Conservation (phyloP, 1,284 basidiomycete genomes). For the Ceraceosorus bombacis region DNA sequence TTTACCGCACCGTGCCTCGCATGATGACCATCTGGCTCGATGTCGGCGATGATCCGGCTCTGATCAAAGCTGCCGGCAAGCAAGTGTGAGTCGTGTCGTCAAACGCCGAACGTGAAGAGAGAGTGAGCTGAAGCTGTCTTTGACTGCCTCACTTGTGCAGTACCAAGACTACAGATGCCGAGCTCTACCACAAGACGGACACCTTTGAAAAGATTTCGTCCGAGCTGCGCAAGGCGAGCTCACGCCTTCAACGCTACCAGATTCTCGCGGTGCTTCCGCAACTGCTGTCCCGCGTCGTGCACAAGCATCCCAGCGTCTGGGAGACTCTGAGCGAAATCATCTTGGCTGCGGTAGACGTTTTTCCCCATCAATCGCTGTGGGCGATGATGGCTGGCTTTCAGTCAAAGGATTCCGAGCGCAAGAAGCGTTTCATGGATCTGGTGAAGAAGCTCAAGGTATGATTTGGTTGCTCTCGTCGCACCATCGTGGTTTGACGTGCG, state of each 20-base stretch:
- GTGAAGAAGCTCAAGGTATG: constrained; percentile 61
- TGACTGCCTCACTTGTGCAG: not conserved
- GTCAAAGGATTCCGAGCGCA: constrained; percentile 65
- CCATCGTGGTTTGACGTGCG: no score
- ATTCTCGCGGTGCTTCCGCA: constrained; percentile 97
- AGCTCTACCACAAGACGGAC: constrained; percentile 23
- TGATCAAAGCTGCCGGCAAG: constrained; percentile 28
- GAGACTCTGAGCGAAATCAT: constrained; percentile 65
- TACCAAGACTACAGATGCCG: constrained; percentile 3
- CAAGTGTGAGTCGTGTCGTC: constrained; percentile 11
- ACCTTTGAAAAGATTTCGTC: constrained; percentile 36
- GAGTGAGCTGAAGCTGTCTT: not conserved
- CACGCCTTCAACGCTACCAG: constrained; percentile 63
- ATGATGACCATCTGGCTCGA: constrained; percentile 94
- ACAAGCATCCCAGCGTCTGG: constrained; percentile 65
- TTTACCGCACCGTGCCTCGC: constrained; percentile 90
- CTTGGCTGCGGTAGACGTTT: constrained; percentile 64
- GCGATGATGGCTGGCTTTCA: constrained; percentile 80
- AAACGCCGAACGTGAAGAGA: constrained; percentile 5
- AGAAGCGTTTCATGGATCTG: constrained; percentile 60
- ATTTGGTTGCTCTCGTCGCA: not conserved
- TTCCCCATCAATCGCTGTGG: constrained; percentile 90
- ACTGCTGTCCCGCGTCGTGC: constrained; percentile 87
- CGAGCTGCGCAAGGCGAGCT: constrained; percentile 59
- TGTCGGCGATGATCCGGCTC: constrained; percentile 61